Conservation (phyloP, 495 filamentous ascomycete genomes). For the Hypoxylon fuscum region DNA sequence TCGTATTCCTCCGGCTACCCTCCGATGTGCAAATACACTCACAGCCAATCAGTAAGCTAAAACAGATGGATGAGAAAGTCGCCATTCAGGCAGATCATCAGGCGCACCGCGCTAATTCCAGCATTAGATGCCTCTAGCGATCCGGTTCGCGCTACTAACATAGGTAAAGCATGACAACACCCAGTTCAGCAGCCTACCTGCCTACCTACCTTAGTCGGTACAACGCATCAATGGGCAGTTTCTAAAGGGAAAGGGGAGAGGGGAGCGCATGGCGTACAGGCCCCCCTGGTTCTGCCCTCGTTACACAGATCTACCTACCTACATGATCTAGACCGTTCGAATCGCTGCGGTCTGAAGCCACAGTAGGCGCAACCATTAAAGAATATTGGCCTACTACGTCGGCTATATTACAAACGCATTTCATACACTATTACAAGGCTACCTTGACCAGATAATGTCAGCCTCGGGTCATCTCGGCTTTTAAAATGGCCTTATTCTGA, state of each 20-base stretch:
- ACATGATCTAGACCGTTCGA: constrained; percentile 20
- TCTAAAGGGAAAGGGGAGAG: no score
- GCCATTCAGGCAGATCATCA: constrained; percentile 31
- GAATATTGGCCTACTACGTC: no score
- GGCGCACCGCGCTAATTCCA: constrained; percentile 21
- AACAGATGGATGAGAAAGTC: constrained; percentile 2
- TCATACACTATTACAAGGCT: background rate
- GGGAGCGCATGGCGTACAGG: constrained; percentile 8
- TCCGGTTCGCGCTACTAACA: constrained; percentile 10
- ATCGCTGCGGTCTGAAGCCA: background rate
- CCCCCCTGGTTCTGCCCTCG: no score
- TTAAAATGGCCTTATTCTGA: constrained; percentile 30
- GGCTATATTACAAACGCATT: constrained; percentile 5
- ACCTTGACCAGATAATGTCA: constrained; percentile 6
- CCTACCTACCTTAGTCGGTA: no score
- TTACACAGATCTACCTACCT: constrained; percentile 17
- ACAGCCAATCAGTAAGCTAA: constrained; percentile 10
- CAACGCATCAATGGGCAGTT: no score
- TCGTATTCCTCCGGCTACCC: constrained; percentile 29
- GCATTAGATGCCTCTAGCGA: constrained; percentile 20
- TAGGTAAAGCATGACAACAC: background rate
- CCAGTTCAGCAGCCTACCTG: background rate
- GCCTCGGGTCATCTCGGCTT: background rate
- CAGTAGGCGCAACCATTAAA: background rate
- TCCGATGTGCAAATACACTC: constrained; percentile 11